Evolutionary conservation across 139 green algal genomes (phyloP).

Genomic region (Tetraselmis chui): DNA sequence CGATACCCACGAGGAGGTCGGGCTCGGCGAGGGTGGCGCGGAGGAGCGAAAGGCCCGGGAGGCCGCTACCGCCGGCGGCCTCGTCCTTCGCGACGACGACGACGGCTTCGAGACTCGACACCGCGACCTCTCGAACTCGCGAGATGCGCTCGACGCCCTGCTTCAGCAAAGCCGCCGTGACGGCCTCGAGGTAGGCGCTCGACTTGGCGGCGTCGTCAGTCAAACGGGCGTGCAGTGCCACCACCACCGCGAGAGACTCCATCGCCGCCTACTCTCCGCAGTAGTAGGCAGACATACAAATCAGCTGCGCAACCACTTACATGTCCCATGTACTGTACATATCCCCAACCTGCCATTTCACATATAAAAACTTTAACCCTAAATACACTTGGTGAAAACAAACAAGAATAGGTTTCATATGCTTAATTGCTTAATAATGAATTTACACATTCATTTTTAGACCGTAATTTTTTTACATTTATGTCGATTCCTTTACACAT

Average conservation of each 20-base stretch:
- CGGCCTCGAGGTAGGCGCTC: background rate
- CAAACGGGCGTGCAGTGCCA: background rate
- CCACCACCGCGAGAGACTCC: constrained; percentile 11
- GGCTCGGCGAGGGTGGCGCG: background rate
- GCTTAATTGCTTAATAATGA: too few relatives aligned
- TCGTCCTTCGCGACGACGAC: constrained; percentile 16
- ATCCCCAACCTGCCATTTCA: too few relatives aligned
- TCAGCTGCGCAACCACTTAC: too few relatives aligned
- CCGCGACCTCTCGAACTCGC: constrained; percentile 47
- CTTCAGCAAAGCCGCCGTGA: constrained; percentile 48
- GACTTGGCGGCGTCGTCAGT: background rate
- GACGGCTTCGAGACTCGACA: background rate
- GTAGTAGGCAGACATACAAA: too few relatives aligned
- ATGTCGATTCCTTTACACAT: too few relatives aligned
- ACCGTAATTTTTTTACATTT: too few relatives aligned
- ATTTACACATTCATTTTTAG: too few relatives aligned
- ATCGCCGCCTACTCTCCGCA: background rate
- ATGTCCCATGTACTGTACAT: too few relatives aligned
- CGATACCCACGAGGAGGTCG: background rate
- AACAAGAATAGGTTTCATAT: too few relatives aligned
- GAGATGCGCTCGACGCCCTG: constrained; percentile 82
- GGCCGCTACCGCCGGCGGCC: constrained; percentile 10
- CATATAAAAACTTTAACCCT: too few relatives aligned
- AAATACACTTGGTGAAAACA: too few relatives aligned
- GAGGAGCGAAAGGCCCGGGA: constrained; percentile 1